Base-by-base conservation (phyloP, 306 rosid species). In the Sicyos edulis region DNA sequence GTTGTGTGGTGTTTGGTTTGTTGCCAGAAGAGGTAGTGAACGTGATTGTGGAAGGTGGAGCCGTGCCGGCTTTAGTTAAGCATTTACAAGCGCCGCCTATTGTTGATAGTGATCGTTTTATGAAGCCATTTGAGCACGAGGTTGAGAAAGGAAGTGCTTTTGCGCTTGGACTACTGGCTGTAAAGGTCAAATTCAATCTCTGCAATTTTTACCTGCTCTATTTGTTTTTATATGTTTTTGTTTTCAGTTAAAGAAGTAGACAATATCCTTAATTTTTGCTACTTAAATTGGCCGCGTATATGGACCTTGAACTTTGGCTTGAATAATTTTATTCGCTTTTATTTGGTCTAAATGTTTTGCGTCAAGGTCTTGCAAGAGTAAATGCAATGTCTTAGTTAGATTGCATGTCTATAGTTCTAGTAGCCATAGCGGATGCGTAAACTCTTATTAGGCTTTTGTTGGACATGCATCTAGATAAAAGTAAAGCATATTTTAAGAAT, bases 91-190 rank as follows among this genome's bases (percentile, higher is more conserved):
- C 89, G 53, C 99, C 99, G 61, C 84, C 89, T 70, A 59, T 57
- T 10, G 57, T 65, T 20, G 95, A 78, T 20, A 78, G 63, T 37
- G 96, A 87, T 70, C 78, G 74, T 15, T 80, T 74, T 73, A 69
- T 59, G 73, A 90, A 80, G 84, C 87, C 96, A 10, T 89, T 80
- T 69, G 97, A 93, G 80, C 99, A 93, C 65, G 99, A 93, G 73
- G 99, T 93, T 17, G 99, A 93, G 89, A 93, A 93, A 79, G 97
- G 99, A 62, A 85, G 96, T 73, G 99, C 99, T 40, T 93, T 93
- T 80, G 96, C 99, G 0, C 77, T 93, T 47, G 99, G 99, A 58
- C 97, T 93, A 75, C 97, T 93, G 63, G 99, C 99, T 34, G 99
- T 93, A 54, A 91, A 91, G 97, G 99, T 88, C 72, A 76, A 70